These are phyloP conservation scores for Ceratobasidium sp. DNA, from an alignment of 1,284 basidiomycete species.

Conservation along the genomic window DNA sequence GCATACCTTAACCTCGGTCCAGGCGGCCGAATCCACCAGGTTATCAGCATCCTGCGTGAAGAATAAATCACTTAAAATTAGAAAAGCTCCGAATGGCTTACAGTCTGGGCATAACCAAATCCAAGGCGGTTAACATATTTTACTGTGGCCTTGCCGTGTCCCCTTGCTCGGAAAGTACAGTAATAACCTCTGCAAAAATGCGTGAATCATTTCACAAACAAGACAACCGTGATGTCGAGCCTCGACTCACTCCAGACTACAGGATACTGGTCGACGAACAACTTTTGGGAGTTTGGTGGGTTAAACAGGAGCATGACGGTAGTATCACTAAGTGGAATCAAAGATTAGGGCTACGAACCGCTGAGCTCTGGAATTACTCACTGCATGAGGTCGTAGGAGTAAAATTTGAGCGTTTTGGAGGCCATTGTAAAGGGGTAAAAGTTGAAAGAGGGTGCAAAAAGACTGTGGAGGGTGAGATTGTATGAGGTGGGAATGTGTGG, in stretches of 20 bases:
- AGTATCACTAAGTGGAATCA: slow-evolving; percentile 1
- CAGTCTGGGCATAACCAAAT: slow-evolving; percentile 32
- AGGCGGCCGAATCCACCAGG: slow-evolving; percentile 24
- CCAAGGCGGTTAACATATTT: background rate
- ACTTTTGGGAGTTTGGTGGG: background rate
- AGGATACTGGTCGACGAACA: slow-evolving; percentile 19
- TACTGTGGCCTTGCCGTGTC: slow-evolving; percentile 19
- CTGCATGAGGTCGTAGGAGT: slow-evolving; percentile 19
- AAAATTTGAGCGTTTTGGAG: slow-evolving; percentile 26
- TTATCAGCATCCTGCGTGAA: background rate
- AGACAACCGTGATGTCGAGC: background rate
- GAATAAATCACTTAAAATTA: background rate
- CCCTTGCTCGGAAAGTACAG: slow-evolving; percentile 25
- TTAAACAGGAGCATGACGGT: slow-evolving; percentile 23
- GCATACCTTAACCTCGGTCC: slow-evolving; percentile 26
- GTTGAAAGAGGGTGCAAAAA: no score
- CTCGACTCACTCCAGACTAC: slow-evolving; percentile 30
- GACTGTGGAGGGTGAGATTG: no score
- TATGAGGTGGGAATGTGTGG: no score
- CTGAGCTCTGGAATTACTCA: background rate
- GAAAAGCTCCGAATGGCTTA: background rate
- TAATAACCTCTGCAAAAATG: slow-evolving; percentile 11
- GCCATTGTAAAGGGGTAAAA: background rate
- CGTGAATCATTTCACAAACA: no score
- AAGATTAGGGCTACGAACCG: background rate